Evolutionary conservation across 108 stramenopile genomes (phyloP).

Genomic region (Fistulifera pelliculosa): DNA sequence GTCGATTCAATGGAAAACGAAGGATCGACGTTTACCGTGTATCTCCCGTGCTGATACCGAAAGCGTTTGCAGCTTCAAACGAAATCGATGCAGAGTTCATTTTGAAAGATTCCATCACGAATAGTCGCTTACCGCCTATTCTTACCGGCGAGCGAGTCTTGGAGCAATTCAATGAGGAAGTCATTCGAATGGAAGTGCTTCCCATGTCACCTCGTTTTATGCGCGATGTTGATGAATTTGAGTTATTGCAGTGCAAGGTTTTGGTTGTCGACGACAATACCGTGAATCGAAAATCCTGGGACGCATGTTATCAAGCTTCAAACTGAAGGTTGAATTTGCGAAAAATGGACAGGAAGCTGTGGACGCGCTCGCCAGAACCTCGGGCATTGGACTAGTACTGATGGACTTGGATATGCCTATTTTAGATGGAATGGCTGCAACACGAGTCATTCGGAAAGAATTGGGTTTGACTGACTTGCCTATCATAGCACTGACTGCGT

Average conservation of each 20-base stretch:
- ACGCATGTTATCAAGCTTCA: slow-evolving; percentile 15
- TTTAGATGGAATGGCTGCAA: slow-evolving; percentile 63
- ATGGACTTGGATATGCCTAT: slow-evolving; percentile 75
- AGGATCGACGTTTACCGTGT: slow-evolving; percentile 12
- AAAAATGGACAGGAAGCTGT: slow-evolving; percentile 32
- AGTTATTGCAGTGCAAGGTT: too few species aligned
- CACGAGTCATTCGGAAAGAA: slow-evolving; percentile 21
- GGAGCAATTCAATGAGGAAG: not conserved
- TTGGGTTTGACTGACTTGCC: slow-evolving; percentile 9
- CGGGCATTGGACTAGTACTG: slow-evolving; percentile 17
- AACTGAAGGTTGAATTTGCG: slow-evolving; percentile 13
- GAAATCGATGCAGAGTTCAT: not conserved
- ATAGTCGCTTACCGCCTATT: not conserved
- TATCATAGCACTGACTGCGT: slow-evolving; percentile 25
- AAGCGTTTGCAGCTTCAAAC: not conserved
- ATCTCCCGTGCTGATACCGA: slow-evolving; percentile 8
- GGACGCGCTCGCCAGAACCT: slow-evolving; percentile 22
- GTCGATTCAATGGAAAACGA: slow-evolving; percentile 2
- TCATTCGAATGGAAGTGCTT: too few species aligned
- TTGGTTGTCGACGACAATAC: slow-evolving; percentile 41
- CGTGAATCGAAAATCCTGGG: slow-evolving; percentile 28
- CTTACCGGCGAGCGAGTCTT: not conserved
- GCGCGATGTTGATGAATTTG: too few species aligned
- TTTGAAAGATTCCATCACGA: not conserved
- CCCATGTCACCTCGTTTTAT: too few species aligned